Percentiles rank a stretch among this genome's conserved stretches.
Evolutionary conservation across 1,284 basidiomycete species (phyloP).

Genomic region (Mycosarcoma maydis): DNA sequence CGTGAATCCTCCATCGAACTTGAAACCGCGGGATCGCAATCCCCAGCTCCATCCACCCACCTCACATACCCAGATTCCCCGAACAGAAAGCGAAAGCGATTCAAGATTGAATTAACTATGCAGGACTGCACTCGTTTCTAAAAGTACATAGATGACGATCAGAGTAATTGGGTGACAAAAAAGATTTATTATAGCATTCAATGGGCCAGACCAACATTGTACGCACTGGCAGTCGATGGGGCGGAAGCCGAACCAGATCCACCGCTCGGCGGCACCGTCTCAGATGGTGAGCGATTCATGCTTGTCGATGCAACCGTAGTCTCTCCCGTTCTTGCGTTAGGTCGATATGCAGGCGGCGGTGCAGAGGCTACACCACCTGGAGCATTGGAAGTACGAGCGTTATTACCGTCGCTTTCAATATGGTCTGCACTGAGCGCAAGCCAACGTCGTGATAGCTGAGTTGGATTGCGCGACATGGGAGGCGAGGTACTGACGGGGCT

Average conservation of each 20-base stretch:
- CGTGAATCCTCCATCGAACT: no score
- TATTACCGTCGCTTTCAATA: conserved; percentile 14
- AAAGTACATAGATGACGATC: no score
- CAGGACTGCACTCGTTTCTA: no score
- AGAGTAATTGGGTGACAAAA: no score
- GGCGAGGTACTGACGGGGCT: conserved; percentile 12
- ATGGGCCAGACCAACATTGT: conserved; percentile 21
- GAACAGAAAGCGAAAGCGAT: no score
- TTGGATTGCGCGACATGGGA: conserved; percentile 30
- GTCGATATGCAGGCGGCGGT: conserved; percentile 43
- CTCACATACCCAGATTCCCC: no score
- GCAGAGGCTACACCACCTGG: background rate
- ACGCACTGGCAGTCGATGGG: conserved; percentile 3
- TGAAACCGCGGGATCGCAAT: no score
- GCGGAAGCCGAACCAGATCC: background rate
- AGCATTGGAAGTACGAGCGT: background rate
- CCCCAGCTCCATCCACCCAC: no score
- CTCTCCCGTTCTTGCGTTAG: conserved; percentile 36
- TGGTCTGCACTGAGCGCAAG: conserved; percentile 44
- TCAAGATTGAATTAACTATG: no score
- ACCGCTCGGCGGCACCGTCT: background rate
- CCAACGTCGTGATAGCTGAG: conserved; percentile 45
- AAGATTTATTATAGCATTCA: conserved; percentile 1
- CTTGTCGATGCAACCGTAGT: conserved; percentile 27
- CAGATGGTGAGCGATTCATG: conserved; percentile 19